phyloP scores from a whole-genome alignment of 495 filamentous ascomycete genomes.

The Choiromyces venosus region DNA sequence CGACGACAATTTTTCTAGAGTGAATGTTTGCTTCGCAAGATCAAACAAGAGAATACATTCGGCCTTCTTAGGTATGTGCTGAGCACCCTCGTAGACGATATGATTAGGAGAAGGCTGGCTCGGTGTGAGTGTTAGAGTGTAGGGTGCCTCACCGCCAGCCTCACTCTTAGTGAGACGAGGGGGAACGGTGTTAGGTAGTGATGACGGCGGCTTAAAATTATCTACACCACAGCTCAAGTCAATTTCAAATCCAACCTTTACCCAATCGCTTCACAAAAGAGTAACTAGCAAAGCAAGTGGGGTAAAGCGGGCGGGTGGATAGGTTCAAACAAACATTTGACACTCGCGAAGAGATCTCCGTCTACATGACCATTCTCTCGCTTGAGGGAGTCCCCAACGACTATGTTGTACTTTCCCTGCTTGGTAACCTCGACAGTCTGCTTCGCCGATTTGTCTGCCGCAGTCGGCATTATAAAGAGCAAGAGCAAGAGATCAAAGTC shows the following conservation, averaged over 20 bases:
- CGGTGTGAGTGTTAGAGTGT: slow-evolving; percentile 25
- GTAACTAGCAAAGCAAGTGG: not conserved
- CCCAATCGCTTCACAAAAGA: not conserved
- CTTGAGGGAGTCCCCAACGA: slow-evolving; percentile 30
- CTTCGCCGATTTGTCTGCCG: slow-evolving; percentile 18
- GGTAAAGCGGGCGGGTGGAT: not conserved
- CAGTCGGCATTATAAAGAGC: slow-evolving; percentile 17
- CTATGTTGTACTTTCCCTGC: slow-evolving; percentile 30
- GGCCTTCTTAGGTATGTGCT: slow-evolving; percentile 30
- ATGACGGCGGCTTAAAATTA: slow-evolving; percentile 23
- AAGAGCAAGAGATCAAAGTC: not conserved
- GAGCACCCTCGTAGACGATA: slow-evolving; percentile 27
- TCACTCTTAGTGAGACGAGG: slow-evolving; percentile 34
- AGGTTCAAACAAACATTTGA: slow-evolving; percentile 28
- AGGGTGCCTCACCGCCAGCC: slow-evolving; percentile 25
- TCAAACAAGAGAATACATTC: slow-evolving; percentile 39
- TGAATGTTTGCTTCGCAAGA: slow-evolving; percentile 35
- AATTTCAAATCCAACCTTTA: not conserved
- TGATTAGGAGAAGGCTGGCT: slow-evolving; percentile 5
- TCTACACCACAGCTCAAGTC: slow-evolving; percentile 9
- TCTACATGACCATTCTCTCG: slow-evolving; percentile 4
- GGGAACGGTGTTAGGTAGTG: slow-evolving; percentile 22
- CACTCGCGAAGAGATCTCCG: slow-evolving; percentile 26
- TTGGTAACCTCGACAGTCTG: slow-evolving; percentile 35
- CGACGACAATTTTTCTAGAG: slow-evolving; percentile 38